Conservation (phyloP, 805 yeast species). For the Zygotorulaspora florentina region DNA sequence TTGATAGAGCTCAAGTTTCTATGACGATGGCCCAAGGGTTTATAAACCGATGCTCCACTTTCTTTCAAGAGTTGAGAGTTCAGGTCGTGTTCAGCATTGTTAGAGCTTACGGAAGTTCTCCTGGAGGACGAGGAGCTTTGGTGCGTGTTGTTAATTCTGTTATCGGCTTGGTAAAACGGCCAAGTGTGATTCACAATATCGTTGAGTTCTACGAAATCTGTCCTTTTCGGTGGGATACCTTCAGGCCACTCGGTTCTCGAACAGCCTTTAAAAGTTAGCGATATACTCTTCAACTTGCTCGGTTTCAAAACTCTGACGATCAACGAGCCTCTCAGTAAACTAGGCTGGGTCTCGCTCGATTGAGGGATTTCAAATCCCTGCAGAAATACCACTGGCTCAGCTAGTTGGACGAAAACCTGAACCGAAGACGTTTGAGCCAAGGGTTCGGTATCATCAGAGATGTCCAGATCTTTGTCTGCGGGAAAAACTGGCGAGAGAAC, state of each 20-base stretch:
- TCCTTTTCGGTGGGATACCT: constrained; percentile 89
- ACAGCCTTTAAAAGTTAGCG: constrained; percentile 58
- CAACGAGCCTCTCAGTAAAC: constrained; percentile 76
- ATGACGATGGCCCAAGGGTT: constrained; percentile 11
- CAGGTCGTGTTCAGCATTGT: constrained; percentile 11
- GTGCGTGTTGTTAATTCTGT: constrained; percentile 24
- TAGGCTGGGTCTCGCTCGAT: constrained; percentile 63
- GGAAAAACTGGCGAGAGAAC: constrained; percentile 48
- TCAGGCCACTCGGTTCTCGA: constrained; percentile 95
- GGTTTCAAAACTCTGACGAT: constrained; percentile 67
- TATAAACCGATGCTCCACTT: constrained; percentile 30
- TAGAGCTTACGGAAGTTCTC: constrained; percentile 1
- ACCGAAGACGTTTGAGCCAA: constrained; percentile 57
- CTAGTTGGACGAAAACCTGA: constrained; percentile 67
- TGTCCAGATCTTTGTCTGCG: constrained; percentile 46
- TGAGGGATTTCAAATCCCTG: constrained; percentile 76
- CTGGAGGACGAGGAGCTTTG: constrained; percentile 1
- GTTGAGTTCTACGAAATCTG: constrained; percentile 58
- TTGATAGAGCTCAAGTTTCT: constrained; percentile 30
- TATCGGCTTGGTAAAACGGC: constrained; percentile 74
- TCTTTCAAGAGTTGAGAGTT: constrained; percentile 17
- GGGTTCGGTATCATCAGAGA: constrained; percentile 43
- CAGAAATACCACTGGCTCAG: constrained; percentile 74
- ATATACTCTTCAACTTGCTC: constrained; percentile 60
- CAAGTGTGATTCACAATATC: constrained; percentile 76